phyloP scores from a whole-genome alignment of 345 rosid species.

The Murraya paniculata region DNA sequence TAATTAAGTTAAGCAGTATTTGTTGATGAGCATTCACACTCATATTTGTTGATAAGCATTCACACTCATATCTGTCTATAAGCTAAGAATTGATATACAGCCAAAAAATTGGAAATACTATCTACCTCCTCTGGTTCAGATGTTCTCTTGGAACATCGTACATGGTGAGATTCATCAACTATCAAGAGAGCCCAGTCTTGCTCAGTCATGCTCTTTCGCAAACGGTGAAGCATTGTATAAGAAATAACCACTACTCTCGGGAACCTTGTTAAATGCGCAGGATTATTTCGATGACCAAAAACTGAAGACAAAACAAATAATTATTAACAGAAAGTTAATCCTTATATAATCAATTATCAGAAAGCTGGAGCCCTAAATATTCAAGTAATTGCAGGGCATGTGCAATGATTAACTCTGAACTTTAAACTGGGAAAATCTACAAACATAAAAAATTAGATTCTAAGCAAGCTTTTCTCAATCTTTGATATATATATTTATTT shows the following conservation, averaged over 20 bases:
- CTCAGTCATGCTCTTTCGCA: slow-evolving; percentile 65
- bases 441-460: not conserved
- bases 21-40: not conserved
- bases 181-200: slow-evolving; percentile 85
- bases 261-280: slow-evolving; percentile 56
- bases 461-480: not conserved
- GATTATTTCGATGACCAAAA: slow-evolving; percentile 81
- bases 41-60: not conserved
- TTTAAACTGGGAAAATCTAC: not conserved
- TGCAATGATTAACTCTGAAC: not conserved
- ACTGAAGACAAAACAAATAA: slow-evolving; percentile 43
- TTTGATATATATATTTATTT: not conserved
- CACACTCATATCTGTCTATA: not conserved
- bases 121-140: slow-evolving; percentile 77
- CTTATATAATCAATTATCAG: not conserved
- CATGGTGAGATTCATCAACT: slow-evolving; percentile 93
- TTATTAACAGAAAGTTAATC: not conserved
- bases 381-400: not conserved
- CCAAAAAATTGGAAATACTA: not conserved
- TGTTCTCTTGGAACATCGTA: slow-evolving; percentile 69
- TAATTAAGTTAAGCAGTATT: not conserved
- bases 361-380: not conserved
- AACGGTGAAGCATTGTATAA: slow-evolving; percentile 79
- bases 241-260: slow-evolving; percentile 92
- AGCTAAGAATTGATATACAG: not conserved